Percentiles rank a stretch among this genome's conserved stretches.
phyloP scores from a whole-genome alignment of 2,329 filamentous ascomycete genomes.

The Claviceps sp. region DNA sequence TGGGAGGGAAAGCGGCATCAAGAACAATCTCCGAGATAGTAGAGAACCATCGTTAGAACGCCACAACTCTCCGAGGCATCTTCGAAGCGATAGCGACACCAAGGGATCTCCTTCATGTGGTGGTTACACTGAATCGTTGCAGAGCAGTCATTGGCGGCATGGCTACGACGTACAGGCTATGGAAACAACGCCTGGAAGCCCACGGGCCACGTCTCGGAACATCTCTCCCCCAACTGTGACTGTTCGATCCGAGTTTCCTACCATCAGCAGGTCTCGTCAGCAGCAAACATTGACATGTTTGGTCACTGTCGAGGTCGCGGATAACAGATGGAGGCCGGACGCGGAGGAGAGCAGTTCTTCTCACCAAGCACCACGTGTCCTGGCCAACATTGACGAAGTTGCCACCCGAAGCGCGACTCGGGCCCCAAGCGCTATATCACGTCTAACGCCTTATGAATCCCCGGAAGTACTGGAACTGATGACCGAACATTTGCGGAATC shows the following conservation, averaged over 20 bases:
- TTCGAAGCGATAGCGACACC: constrained; percentile 64
- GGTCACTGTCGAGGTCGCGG: constrained; percentile 84
- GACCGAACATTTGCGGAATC: constrained; percentile 67
- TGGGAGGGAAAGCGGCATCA: constrained; percentile 19
- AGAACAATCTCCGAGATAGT: constrained; percentile 33
- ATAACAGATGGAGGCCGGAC: constrained; percentile 80
- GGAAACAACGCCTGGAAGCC: constrained; percentile 71
- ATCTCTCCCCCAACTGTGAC: constrained; percentile 88
- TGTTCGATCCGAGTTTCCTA: constrained; percentile 92
- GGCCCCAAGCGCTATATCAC: constrained; percentile 37
- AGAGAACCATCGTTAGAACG: constrained; percentile 35
- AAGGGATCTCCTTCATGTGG: constrained; percentile 63
- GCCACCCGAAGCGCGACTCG: constrained; percentile 34
- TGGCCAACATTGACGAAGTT: constrained; percentile 36
- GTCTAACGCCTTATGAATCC: constrained; percentile 60
- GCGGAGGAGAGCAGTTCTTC: constrained; percentile 60
- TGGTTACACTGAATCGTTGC: constrained; percentile 66
- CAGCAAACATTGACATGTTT: constrained; percentile 92
- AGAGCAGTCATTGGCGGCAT: constrained; percentile 61
- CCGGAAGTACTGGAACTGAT: constrained; percentile 68
- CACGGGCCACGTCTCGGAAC: constrained; percentile 59
- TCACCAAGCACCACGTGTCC: constrained; percentile 26
- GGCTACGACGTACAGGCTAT: constrained; percentile 95
- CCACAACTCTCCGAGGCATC: constrained; percentile 41
- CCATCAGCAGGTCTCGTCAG: constrained; percentile 78